phyloP scores from a whole-genome alignment of 1,284 basidiomycete species.

The Fistulina hepatica region DNA sequence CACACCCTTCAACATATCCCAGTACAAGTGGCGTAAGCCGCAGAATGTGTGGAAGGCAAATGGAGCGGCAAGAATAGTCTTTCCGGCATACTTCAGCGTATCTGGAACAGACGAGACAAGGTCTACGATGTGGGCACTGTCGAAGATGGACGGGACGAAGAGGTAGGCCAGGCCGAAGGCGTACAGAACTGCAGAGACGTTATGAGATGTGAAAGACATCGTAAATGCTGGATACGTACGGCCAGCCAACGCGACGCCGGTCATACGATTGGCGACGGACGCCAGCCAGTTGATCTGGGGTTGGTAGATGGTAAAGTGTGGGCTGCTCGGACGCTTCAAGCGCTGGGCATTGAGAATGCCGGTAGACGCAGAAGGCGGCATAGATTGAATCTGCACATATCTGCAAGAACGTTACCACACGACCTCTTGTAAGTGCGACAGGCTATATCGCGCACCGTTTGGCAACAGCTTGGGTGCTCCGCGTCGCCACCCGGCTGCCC shows the following conservation, averaged over 20 bases:
- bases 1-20: slow-evolving; percentile 89
- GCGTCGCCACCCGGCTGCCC: slow-evolving; percentile 34
- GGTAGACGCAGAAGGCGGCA: slow-evolving; percentile 46
- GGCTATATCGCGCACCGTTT: slow-evolving; percentile 34
- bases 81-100: slow-evolving; percentile 64
- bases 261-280: slow-evolving; percentile 80
- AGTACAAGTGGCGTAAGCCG: slow-evolving; percentile 83
- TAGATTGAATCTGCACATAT: slow-evolving; percentile 50
- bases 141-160: slow-evolving; percentile 68
- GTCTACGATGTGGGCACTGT: slow-evolving; percentile 71
- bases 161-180: slow-evolving; percentile 84
- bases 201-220: background rate
- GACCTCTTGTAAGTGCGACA: slow-evolving; percentile 2
- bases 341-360: slow-evolving; percentile 83
- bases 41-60: slow-evolving; percentile 90
- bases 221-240: slow-evolving; percentile 38
- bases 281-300: slow-evolving; percentile 86
- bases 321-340: slow-evolving; percentile 74
- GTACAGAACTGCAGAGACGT: slow-evolving; percentile 59
- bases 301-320: slow-evolving; percentile 95
- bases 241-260: slow-evolving; percentile 70
- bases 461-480: slow-evolving; percentile 30
- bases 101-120: slow-evolving; percentile 60
- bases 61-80: slow-evolving; percentile 69
- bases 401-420: slow-evolving; percentile 21